A percentile compares a stretch with the other conserved stretches of the same genome.
These are phyloP conservation scores for Aspergillus tubingensis DNA, from an alignment of 2,329 filamentous ascomycete genomes.

Conservation along the genomic window DNA sequence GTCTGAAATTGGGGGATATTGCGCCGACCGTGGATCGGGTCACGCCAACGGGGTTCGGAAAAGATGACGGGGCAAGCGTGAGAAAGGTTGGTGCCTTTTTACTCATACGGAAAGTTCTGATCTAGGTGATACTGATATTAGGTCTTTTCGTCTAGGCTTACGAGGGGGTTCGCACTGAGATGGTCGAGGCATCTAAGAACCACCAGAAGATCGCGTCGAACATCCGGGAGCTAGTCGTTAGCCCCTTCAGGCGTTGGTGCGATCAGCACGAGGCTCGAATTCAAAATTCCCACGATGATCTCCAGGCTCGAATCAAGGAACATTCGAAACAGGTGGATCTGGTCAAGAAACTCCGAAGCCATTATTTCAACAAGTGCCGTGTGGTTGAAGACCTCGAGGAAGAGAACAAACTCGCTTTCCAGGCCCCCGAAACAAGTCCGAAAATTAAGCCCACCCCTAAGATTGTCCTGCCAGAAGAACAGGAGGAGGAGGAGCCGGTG, in stretches of 20 bases:
- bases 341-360: constrained; percentile 89
- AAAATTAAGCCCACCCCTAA: constrained; percentile 61
- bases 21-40: constrained; percentile 79
- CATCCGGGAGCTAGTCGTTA: constrained; percentile 92
- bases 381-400: constrained; percentile 95
- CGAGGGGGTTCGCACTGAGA: constrained; percentile 87
- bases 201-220: constrained; percentile 96
- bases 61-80: constrained; percentile 93
- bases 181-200: constrained; percentile 84
- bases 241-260: constrained; percentile 93
- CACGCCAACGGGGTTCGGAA: constrained; percentile 72
- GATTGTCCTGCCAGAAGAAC: constrained; percentile 80
- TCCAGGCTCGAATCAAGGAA: constrained; percentile 85
- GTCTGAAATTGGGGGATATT: constrained; percentile 77
- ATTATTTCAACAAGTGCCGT: constrained; percentile 98
- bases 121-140: neutral
- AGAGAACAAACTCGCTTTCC: constrained; percentile 97
- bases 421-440: constrained; percentile 75
- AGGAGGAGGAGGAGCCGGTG: constrained; percentile 72
- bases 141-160: constrained; percentile 67
- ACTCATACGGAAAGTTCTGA: neutral
- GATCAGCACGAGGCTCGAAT: constrained; percentile 90
- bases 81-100: constrained; percentile 68
- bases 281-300: constrained; percentile 90
- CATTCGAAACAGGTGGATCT: constrained; percentile 88